A percentile compares a stretch with the other conserved stretches of the same genome.
These are phyloP conservation scores for Diaporthe capsici DNA, from an alignment of 2,329 filamentous ascomycete species.

Conservation along the genomic window DNA sequence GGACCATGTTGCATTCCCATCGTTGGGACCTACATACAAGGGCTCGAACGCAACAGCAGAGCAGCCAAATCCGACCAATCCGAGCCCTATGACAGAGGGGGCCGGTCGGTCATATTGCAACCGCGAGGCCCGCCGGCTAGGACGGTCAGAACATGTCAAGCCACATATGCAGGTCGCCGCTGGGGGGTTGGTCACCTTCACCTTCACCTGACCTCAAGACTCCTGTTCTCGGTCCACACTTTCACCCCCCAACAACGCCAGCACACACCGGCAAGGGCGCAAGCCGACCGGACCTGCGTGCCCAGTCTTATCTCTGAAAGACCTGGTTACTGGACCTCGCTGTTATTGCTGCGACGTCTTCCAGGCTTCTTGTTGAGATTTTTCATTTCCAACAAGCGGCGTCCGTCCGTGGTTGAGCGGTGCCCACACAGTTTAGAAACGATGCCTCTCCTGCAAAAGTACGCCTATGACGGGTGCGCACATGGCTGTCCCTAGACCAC, in stretches of 20 bases:
- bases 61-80: conserved; percentile 9
- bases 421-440: conserved; percentile 18
- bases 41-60: conserved; percentile 19
- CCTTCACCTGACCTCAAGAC: conserved; percentile 37
- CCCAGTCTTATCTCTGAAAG: background rate
- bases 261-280: conserved; percentile 20
- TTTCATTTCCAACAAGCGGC: conserved; percentile 18
- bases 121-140: conserved; percentile 10
- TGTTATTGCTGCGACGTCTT: background rate
- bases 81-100: conserved; percentile 4
- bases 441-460: conserved; percentile 1
- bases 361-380: background rate
- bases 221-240: conserved; percentile 27
- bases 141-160: conserved; percentile 28
- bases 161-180: conserved; percentile 29
- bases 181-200: conserved; percentile 21
- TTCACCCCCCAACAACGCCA: background rate
- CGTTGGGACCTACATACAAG: conserved; percentile 16
- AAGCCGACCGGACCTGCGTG: background rate
- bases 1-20: conserved; percentile 29
- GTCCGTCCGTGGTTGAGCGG: background rate
- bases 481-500: conserved; percentile 24
- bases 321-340: background rate
- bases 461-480: conserved; percentile 14
- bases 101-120: conserved; percentile 3